These are phyloP conservation scores for Artemisia argyi DNA, from an alignment of 129 eudicot genomes.

Conservation along the genomic window DNA sequence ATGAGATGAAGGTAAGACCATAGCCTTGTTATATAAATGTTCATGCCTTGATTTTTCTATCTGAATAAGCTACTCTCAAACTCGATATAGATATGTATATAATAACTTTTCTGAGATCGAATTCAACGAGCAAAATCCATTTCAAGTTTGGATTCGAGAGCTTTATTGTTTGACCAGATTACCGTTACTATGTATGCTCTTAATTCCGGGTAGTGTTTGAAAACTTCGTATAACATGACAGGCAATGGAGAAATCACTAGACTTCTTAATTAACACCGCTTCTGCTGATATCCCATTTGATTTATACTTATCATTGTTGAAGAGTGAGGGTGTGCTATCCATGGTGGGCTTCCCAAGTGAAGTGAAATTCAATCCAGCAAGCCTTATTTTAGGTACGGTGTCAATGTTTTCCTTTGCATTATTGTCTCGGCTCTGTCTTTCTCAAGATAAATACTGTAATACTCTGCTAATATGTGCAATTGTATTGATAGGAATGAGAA, in stretches of 20 bases:
- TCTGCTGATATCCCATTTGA: conserved; percentile 80
- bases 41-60: no score
- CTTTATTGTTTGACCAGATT: neutral
- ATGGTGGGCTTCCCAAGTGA: conserved; percentile 75
- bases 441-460: neutral
- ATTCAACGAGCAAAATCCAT: neutral
- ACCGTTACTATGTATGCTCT: neutral
- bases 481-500: conserved; percentile 55
- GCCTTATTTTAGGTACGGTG: conserved; percentile 47
- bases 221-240: neutral
- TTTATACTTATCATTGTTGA: conserved; percentile 60
- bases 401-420: neutral
- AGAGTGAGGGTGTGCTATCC: conserved; percentile 58
- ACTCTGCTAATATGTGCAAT: neutral
- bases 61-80: neutral
- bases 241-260: conserved; percentile 51
- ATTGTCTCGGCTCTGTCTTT: neutral
- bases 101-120: neutral
- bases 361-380: conserved; percentile 70
- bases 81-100: neutral
- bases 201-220: neutral
- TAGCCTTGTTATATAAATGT: no score
- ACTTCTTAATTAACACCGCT: conserved; percentile 80
- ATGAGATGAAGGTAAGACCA: conserved; percentile 56
- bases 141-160: neutral